Conservation (phyloP, 2,329 filamentous ascomycete genomes). For the Xylariales sp. region DNA sequence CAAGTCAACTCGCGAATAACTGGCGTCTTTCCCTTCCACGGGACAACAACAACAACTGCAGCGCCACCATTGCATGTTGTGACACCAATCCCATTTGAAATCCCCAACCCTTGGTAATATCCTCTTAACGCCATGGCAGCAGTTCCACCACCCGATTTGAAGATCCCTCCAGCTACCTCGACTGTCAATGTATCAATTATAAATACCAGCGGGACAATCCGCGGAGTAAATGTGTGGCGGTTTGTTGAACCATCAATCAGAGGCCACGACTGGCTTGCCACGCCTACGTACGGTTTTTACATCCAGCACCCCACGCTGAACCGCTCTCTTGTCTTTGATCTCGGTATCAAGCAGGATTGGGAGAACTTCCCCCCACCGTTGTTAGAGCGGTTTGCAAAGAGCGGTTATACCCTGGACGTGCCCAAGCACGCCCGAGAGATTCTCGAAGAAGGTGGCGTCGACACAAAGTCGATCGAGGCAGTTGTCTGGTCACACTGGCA, state of each 20-base stretch:
- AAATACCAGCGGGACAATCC: slow-evolving; percentile 20
- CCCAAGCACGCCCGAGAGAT: slow-evolving; percentile 17
- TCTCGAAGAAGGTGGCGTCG: slow-evolving; percentile 14
- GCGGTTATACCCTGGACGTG: slow-evolving; percentile 7
- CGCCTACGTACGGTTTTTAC: slow-evolving; percentile 17
- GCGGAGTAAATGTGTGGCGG: slow-evolving; percentile 11
- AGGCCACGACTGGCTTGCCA: slow-evolving; percentile 23
- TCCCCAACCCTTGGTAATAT: not conserved
- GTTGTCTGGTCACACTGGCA: slow-evolving; percentile 41
- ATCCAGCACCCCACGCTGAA: slow-evolving; percentile 16
- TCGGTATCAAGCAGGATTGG: slow-evolving; percentile 11
- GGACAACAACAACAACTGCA: too few species aligned
- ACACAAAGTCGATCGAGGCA: slow-evolving; percentile 12
- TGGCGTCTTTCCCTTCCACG: too few species aligned
- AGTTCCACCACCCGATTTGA: slow-evolving; percentile 17
- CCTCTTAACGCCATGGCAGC: slow-evolving; percentile 10
- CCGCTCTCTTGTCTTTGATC: slow-evolving; percentile 13
- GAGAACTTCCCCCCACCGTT: slow-evolving; percentile 7
- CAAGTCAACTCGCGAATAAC: too few species aligned
- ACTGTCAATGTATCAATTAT: slow-evolving; percentile 29
- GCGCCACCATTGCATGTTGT: too few species aligned
- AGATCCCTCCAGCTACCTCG: slow-evolving; percentile 24
- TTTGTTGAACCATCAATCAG: slow-evolving; percentile 23
- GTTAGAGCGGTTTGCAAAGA: slow-evolving; percentile 4
- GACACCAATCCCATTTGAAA: too few species aligned